Conservation (phyloP, 441 rosid species). For the Populus hybrid region DNA sequence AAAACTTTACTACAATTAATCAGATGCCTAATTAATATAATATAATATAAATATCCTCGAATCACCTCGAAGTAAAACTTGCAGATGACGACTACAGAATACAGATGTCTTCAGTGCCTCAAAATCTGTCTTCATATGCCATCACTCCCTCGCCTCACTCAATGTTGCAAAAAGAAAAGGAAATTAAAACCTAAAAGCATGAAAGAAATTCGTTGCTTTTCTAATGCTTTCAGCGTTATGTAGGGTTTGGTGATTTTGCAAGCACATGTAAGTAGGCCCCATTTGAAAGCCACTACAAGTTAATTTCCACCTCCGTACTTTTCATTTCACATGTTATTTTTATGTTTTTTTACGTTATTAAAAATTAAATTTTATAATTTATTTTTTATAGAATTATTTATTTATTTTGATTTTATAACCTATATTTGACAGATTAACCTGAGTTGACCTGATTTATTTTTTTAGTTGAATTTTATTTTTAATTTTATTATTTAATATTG, state of each 20-base stretch:
- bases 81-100: background rate
- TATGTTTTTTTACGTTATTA: fast-evolving
- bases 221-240: background rate
- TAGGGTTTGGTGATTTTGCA: background rate
- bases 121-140: background rate
- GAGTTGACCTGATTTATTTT: too few relatives aligned
- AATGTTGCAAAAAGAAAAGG: too few relatives aligned
- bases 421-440: too few relatives aligned
- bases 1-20: background rate
- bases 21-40: background rate
- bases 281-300: background rate
- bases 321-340: too few relatives aligned
- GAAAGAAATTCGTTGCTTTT: background rate
- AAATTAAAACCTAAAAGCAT: background rate
- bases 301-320: too few relatives aligned
- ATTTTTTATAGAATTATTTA: too few relatives aligned
- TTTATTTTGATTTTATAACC: too few relatives aligned
- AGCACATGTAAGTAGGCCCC: background rate
- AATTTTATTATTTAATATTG: too few relatives aligned
- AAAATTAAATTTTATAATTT: too few relatives aligned
- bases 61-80: background rate
- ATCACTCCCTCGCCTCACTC: background rate
- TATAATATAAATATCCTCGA: background rate
- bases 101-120: background rate
- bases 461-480: too few relatives aligned